Evolutionary conservation across 305 asterid genomes (phyloP).

Genomic region (Fraxinus xanthoxyloides): DNA sequence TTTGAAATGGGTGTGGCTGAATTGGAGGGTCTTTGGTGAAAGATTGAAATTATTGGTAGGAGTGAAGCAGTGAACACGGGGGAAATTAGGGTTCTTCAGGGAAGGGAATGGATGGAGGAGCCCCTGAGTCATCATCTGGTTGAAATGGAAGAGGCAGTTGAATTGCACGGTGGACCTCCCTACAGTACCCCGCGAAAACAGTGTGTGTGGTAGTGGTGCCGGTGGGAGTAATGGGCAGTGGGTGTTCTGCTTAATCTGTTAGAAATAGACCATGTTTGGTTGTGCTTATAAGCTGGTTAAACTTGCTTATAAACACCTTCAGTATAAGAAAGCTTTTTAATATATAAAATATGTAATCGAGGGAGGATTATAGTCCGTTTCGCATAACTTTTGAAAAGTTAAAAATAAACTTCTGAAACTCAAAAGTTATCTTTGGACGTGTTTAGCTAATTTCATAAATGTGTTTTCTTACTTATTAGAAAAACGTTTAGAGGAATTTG

Average conservation of each 20-base stretch:
- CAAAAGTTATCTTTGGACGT: too few species aligned
- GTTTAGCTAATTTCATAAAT: background rate
- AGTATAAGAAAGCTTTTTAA: background rate
- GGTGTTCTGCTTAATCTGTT: background rate
- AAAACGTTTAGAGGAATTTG: background rate
- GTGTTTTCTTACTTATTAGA: too few species aligned
- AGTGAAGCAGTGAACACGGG: slow-evolving; percentile 19
- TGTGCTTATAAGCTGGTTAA: background rate
- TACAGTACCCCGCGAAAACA: background rate
- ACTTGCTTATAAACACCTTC: background rate
- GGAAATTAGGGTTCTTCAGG: slow-evolving; percentile 38
- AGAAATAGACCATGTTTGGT: background rate
- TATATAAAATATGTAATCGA: background rate
- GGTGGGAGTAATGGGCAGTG: background rate
- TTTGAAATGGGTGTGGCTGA: slow-evolving; percentile 26
- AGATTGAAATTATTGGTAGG: slow-evolving; percentile 31
- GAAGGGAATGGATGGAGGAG: slow-evolving; percentile 39
- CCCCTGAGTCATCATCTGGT: slow-evolving; percentile 46
- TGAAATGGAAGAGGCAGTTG: background rate
- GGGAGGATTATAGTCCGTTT: background rate
- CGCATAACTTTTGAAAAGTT: too few species aligned
- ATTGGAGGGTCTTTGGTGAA: slow-evolving; percentile 23
- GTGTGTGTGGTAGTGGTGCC: background rate
- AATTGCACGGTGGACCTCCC: background rate
- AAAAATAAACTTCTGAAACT: background rate